Evolutionary conservation across 2,329 filamentous ascomycete genomes (phyloP), one percentile per base, ranked within the genome.

Genomic region (Lachnellula hyalina): DNA sequence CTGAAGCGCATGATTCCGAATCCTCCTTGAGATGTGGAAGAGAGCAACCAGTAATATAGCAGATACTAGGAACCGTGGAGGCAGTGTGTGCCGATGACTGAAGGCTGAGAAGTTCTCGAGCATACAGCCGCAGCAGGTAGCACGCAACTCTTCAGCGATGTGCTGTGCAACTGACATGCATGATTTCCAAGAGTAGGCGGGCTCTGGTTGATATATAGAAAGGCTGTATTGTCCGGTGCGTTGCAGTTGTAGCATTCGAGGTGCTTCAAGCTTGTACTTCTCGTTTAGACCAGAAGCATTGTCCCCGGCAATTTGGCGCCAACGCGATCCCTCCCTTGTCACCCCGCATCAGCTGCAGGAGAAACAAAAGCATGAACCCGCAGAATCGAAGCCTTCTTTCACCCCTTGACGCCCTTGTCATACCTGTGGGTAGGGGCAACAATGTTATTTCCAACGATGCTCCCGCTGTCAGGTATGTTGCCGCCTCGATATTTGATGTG

Each of bases 321-420:
- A 40, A 40, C 36, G 14, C 17, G 28, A 32, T 32, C 28, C 28
- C 19, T 21, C 41, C 41, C 41, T 44, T 1, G n/a, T 23, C 19
- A 19, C n/a, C 41, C 41, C 41, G 19, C 41, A 7, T 5, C 25
- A 19, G 15, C 21, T n/a, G n/a, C 41, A 19, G 41, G 41, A 17
- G 40, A 17, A 7, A 19, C 41, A 44, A 17, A 11, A 44, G 41
- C 15, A 44, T 44, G 41, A 7, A 44, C 41, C 41, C 19, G 19
- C 51, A 32, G 28, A 34, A 52, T 40, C 51, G 51, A 40, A 15
- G 32, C 15, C 42, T 47, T 42, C 51, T 52, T 21, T 48, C 51
- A 11, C 51, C 51, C 23, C 44, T 48, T 17, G 51, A 52, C 34
- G 51, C 51, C 21, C 34, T 49, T 19, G 47, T 3, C 17, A 49